Conservation (phyloP, 805 yeast species). For the Candida adriatica region DNA sequence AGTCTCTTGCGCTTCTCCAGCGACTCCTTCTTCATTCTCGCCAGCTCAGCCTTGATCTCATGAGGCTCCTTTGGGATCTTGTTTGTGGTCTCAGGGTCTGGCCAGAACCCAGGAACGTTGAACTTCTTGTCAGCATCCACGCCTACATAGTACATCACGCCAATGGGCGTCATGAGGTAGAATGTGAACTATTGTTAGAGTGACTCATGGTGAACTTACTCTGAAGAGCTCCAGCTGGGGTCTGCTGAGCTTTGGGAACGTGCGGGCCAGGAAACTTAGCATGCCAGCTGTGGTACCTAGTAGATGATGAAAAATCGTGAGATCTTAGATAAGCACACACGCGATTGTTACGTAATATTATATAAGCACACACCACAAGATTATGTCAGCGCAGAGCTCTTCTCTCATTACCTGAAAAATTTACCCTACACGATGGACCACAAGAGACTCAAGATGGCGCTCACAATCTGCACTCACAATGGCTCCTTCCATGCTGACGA, state of each 20-base stretch:
- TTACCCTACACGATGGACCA: no score
- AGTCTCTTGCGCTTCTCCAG: constrained; percentile 64
- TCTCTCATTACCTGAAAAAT: no score
- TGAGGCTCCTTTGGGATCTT: constrained; percentile 90
- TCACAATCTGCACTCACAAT: constrained; percentile 81
- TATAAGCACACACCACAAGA: no score
- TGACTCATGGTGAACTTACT: no score
- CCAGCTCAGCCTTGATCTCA: constrained; percentile 86
- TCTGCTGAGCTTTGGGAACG: constrained; percentile 30
- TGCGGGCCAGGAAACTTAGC: constrained; percentile 6
- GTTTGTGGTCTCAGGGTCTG: constrained; percentile 87
- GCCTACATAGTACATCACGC: constrained; percentile 92
- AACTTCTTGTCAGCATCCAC: constrained; percentile 82
- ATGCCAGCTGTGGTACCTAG: background rate
- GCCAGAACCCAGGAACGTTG: constrained; percentile 94
- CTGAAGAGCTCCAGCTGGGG: constrained; percentile 49
- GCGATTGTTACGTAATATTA: no score
- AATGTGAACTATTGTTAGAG: constrained; percentile 69
- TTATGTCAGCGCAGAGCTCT: no score
- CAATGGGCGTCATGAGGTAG: constrained; percentile 78
- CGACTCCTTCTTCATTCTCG: constrained; percentile 74
- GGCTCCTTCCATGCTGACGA: constrained; percentile 98
- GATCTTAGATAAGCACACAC: constrained; percentile 1
- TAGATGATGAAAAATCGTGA: constrained; percentile 1
- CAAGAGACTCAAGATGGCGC: no score